Conservation (phyloP, 2,329 filamentous ascomycete genomes). For the Cercospora sp. region DNA sequence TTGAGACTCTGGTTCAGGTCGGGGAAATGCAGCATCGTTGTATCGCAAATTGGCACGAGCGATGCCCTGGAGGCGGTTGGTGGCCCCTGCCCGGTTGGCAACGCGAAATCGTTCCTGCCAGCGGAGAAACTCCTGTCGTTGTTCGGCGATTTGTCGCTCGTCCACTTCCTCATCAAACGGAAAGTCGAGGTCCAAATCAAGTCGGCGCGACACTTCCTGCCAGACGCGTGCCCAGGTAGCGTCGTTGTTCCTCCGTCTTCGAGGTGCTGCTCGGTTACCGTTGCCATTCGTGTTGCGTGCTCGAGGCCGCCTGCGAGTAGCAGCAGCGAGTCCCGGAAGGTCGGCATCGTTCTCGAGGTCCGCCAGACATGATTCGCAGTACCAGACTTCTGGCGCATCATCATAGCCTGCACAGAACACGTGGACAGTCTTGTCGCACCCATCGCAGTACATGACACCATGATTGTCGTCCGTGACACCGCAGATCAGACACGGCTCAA, state of each 20-base stretch:
- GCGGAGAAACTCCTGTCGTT: constrained; percentile 61
- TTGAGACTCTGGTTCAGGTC: constrained; percentile 66
- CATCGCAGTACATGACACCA: constrained; percentile 83
- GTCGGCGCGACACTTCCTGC: constrained; percentile 81
- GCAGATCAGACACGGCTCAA: constrained; percentile 80
- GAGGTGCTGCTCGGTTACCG: constrained; percentile 17
- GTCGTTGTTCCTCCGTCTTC: constrained; percentile 42
- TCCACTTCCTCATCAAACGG: constrained; percentile 76
- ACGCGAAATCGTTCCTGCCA: constrained; percentile 85
- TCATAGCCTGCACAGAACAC: constrained; percentile 87
- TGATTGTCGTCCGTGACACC: constrained; percentile 78
- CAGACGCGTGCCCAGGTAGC: constrained; percentile 75
- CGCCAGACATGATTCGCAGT: constrained; percentile 75
- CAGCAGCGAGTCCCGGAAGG: constrained; percentile 31
- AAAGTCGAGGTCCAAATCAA: constrained; percentile 78
- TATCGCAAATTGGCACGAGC: constrained; percentile 57
- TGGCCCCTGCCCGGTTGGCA: constrained; percentile 75
- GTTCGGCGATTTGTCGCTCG: constrained; percentile 55
- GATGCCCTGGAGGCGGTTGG: constrained; percentile 52
- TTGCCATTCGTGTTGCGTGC: constrained; percentile 22
- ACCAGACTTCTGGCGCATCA: constrained; percentile 63
- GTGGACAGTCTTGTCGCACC: constrained; percentile 86
- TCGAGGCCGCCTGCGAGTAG: constrained; percentile 30
- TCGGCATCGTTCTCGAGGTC: constrained; percentile 34
- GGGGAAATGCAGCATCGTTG: constrained; percentile 34